A percentile compares a stretch with the other conserved stretches of the same genome.
Evolutionary conservation across 2,329 filamentous ascomycete species (phyloP).

Genomic region (Hypoxylon sp.): DNA sequence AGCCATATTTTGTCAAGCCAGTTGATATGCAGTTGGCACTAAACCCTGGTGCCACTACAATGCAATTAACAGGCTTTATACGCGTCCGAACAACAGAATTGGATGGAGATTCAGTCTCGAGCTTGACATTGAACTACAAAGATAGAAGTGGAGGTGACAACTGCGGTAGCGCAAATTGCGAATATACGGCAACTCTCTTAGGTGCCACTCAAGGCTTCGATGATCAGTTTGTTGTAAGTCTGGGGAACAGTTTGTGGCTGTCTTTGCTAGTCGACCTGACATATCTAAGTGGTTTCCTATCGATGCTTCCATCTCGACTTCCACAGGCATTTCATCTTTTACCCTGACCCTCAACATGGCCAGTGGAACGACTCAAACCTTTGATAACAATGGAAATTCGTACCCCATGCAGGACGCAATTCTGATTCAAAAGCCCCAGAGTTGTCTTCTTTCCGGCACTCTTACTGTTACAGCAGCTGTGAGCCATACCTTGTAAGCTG

Average conservation of each 20-base stretch:
- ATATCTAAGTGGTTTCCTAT: conserved; percentile 59
- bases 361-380: conserved; percentile 62
- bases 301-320: conserved; percentile 65
- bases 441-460: conserved; percentile 66
- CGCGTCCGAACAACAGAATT: conserved; percentile 68
- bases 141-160: conserved; percentile 65
- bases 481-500: conserved; percentile 18
- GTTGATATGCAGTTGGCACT: conserved; percentile 70
- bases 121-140: conserved; percentile 69
- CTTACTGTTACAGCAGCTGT: conserved; percentile 63
- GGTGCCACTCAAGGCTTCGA: conserved; percentile 71
- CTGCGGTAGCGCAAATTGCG: conserved; percentile 61
- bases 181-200: conserved; percentile 62
- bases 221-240: conserved; percentile 69
- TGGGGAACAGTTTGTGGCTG: background rate
- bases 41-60: conserved; percentile 61
- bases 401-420: conserved; percentile 70
- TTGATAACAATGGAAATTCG: conserved; percentile 70
- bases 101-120: conserved; percentile 59
- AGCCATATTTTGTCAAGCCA: conserved; percentile 72
- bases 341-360: conserved; percentile 65
- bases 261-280: conserved; percentile 33
- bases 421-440: conserved; percentile 69
- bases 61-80: conserved; percentile 69
- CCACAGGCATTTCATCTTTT: conserved; percentile 74